Conservation (phyloP, 257 asterid genomes). For the Cruciata laevipes region DNA sequence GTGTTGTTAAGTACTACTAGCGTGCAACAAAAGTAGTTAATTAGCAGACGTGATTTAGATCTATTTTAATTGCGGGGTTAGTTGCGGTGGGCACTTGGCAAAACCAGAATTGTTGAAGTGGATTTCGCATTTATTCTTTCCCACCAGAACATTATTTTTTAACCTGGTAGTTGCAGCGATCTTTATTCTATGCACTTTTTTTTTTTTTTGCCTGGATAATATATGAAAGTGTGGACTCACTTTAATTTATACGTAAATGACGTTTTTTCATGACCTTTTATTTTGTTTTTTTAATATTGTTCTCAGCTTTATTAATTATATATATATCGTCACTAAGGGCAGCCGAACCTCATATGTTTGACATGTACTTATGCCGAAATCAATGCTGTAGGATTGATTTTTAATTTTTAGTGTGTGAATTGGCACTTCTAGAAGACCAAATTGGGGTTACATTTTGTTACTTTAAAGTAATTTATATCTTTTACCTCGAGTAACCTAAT, state of each 20-base stretch:
- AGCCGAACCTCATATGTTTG: background rate
- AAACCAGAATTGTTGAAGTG: slow-evolving; percentile 3
- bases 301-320: background rate
- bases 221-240: background rate
- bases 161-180: slow-evolving; percentile 23
- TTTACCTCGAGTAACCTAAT: too few relatives aligned
- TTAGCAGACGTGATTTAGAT: background rate
- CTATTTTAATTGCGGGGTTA: background rate
- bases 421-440: slow-evolving; percentile 62
- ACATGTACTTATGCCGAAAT: background rate
- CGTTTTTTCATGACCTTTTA: background rate
- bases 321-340: too few relatives aligned
- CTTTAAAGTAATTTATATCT: slow-evolving; percentile 22
- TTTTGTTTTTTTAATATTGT: too few relatives aligned
- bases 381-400: background rate
- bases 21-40: slow-evolving; percentile 5
- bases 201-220: background rate
- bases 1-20: background rate
- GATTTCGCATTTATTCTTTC: slow-evolving; percentile 17
- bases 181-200: background rate
- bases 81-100: slow-evolving; percentile 30
- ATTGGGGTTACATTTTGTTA: slow-evolving; percentile 33
- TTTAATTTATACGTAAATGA: background rate
- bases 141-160: background rate
- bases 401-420: background rate